These are phyloP conservation scores for Physocladia obscura DNA, from an alignment of 192 early-diverging fungal species.

Conservation along the genomic window DNA sequence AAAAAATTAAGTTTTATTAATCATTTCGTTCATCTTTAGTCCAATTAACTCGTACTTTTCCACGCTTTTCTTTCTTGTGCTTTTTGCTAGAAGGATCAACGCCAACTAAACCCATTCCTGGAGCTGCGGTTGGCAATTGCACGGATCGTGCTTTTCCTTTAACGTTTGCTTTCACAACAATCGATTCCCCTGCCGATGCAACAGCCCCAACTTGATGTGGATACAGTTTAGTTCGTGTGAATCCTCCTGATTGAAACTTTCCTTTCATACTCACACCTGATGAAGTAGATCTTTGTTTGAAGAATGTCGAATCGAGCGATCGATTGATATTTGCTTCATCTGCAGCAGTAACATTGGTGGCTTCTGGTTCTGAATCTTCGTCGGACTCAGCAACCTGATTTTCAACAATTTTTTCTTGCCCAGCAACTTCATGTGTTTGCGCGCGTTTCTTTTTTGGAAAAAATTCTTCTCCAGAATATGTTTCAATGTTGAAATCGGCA, in stretches of 20 bases:
- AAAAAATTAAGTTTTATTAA: slow-evolving; percentile 9
- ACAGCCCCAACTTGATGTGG: slow-evolving; percentile 52
- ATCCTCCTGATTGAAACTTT: slow-evolving; percentile 35
- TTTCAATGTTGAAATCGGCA: slow-evolving; percentile 83
- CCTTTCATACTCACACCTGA: slow-evolving; percentile 42
- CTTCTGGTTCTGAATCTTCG: slow-evolving; percentile 16
- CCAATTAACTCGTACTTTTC: slow-evolving; percentile 36
- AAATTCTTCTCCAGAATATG: slow-evolving; percentile 66
- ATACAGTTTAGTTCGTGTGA: slow-evolving; percentile 59
- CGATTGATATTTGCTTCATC: slow-evolving; percentile 35
- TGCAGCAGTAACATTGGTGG: background rate
- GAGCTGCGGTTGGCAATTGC: slow-evolving; percentile 10
- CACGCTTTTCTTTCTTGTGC: slow-evolving; percentile 40
- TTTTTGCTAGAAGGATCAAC: slow-evolving; percentile 27
- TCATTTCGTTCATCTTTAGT: slow-evolving; percentile 26
- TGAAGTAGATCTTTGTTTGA: background rate
- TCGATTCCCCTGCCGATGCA: slow-evolving; percentile 17
- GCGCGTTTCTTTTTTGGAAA: slow-evolving; percentile 35
- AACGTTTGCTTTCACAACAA: slow-evolving; percentile 8
- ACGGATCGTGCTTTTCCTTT: slow-evolving; percentile 16
- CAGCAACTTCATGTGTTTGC: slow-evolving; percentile 37
- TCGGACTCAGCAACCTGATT: slow-evolving; percentile 32
- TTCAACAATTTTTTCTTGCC: slow-evolving; percentile 28
- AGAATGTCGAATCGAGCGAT: slow-evolving; percentile 22
- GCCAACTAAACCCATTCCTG: slow-evolving; percentile 12